Percentiles rank a stretch among this genome's conserved stretches.
These are phyloP conservation scores for Annulohypoxylon moriforme DNA, from an alignment of 495 filamentous ascomycete species.

Conservation along the genomic window DNA sequence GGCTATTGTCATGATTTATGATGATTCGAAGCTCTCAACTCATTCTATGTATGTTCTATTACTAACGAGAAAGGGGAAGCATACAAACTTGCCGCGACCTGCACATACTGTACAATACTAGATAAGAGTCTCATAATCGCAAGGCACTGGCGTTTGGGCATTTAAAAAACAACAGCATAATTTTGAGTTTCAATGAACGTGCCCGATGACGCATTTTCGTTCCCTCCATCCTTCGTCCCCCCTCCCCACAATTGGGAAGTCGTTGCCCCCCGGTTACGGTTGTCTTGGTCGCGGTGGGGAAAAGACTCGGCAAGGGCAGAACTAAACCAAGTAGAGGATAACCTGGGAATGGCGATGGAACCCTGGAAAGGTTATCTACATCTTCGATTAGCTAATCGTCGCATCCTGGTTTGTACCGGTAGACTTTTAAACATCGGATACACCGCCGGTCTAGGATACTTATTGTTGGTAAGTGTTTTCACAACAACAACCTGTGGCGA, in stretches of 20 bases:
- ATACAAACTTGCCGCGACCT: conserved; percentile 8
- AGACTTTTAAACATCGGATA: conserved; percentile 15
- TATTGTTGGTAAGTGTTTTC: conserved; percentile 3
- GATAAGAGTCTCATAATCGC: conserved; percentile 38
- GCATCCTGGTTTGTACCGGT: not conserved
- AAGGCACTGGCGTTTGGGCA: conserved; percentile 25
- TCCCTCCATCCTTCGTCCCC: not conserved
- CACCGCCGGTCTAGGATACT: conserved; percentile 38
- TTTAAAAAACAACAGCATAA: not conserved
- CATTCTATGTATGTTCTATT: conserved; percentile 35
- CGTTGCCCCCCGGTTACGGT: not conserved
- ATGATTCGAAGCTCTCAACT: conserved; percentile 41
- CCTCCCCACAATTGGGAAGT: not conserved
- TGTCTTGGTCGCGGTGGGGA: conserved; percentile 28
- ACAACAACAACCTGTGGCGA: not conserved
- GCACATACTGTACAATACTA: conserved; percentile 39
- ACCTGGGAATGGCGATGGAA: conserved; percentile 10
- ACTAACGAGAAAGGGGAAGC: conserved; percentile 16
- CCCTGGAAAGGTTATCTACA: conserved; percentile 20
- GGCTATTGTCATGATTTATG: conserved; percentile 30
- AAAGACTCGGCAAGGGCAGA: conserved; percentile 22
- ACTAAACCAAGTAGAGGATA: conserved; percentile 28
- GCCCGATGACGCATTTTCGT: conserved; percentile 25
- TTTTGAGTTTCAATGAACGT: not conserved
- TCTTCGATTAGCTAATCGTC: conserved; percentile 30